Base-by-base conservation (phyloP, 108 stramenopile species). In the Nitzschia palea region DNA sequence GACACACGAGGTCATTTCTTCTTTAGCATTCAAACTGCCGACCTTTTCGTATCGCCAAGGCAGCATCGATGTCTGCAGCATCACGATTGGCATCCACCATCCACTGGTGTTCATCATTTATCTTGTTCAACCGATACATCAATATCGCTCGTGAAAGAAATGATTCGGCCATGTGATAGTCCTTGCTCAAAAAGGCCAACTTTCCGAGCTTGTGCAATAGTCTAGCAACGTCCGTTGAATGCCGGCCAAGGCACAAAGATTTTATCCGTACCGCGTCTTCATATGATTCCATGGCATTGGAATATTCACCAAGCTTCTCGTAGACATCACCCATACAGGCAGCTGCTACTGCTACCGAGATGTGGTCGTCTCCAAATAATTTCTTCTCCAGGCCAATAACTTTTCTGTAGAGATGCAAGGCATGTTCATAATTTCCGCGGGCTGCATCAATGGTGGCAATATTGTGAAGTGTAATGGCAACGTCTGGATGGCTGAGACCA, bases 361-460 rank as follows among this genome's bases (percentile, higher is more conserved):
- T 32, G 43, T 89, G 80, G 22, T 86, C 76, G 9, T 68, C 58
- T 20, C 90, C 90, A 62, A 83, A 88, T 18, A 91, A 55, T 36
- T 83, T 80, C 63, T 86, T 87, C 62, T 91, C 88, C 70, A 94
- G 77, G 4, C 76, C 75, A 10, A 88, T 78, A 6, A 91, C 93
- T 50, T 90, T 84, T 22, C 65, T 69, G 64, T 88, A 94, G 20
- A 91, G 65, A 10, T 77, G 67, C 17, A 91, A 67, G 9, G 90
- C 79, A 31, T 90, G 86, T 9, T 78, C 52, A 48, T 79, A 86
- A 47, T 89, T 87, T 0, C 90, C 89, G 1, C 90, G 73, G 33
- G 85, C 84, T n/a, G 86, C 89, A 74, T 94, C 93, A 62, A 94
- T 91, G 8, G 90, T 91, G 9, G 90, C 93, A 69, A 94, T 86